Evolutionary conservation across 345 rosid genomes (phyloP), one percentile per base, ranked within the genome.

Genomic region (Erysimum cheiranthoides): DNA sequence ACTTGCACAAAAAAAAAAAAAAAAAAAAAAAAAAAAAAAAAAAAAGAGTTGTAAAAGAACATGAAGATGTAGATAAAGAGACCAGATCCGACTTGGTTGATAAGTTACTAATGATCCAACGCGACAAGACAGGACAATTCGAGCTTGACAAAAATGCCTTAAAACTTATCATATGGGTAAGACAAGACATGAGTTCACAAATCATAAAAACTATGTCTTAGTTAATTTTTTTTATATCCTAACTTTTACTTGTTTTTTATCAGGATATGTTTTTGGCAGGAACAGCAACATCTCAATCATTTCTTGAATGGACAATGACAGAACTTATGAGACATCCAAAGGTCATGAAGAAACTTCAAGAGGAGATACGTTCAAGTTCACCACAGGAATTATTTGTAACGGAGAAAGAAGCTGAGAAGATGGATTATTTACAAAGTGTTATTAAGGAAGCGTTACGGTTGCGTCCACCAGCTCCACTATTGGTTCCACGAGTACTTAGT

Each of bases 391-490:
- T 42, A 3, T 54, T 10, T 54, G 63, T 69, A 69, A 54, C 53
- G 4, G 64, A 69, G 52, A 51, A 27, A 68, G 21, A 52, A 36
- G 35, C 35, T 9, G 72, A 36, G 32, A 27, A 68, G 10, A 35
- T 68, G 60, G 27, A 52, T 12, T 52, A 68, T 38, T 27, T 68
- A 68, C 61, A 68, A 51, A 61, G 49, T 67, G 71, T 67, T 18
- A 40, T 84, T 5, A 81, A 79, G 35, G 87, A 79, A 53, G 54
- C 62, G 6, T 61, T 84, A 16, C 73, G 83, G 31, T 62, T 79
- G n/a, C 73, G 71, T 61, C 85, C 81, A 39, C 85, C 83, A 61
- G 6, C 17, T 84, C 69, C 69, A 18, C 35, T 84, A 7, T 42
- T 81, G 17, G 40, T 70, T 38, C 81, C 83, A 0, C 18, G 78